Percentiles rank a stretch among this genome's conserved stretches.
Conservation (phyloP, 768 basidiomycete species). For the Trametes sanguinea region DNA sequence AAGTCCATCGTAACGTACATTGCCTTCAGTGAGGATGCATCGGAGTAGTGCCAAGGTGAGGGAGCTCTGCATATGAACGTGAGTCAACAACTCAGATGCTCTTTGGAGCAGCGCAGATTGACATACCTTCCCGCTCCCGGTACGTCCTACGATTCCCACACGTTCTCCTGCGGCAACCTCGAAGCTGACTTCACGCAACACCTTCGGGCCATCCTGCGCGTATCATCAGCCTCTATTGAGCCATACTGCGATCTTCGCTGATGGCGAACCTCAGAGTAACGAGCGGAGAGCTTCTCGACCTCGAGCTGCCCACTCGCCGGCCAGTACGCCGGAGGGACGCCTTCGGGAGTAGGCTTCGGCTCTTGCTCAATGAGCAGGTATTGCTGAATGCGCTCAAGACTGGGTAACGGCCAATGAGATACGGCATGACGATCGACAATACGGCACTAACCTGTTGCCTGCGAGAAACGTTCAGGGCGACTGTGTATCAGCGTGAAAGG, state of each 20-base stretch:
- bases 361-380: constrained; percentile 53
- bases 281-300: constrained; percentile 47
- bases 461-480: constrained; percentile 42
- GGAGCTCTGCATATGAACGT: constrained; percentile 43
- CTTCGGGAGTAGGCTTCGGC: constrained; percentile 35
- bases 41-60: constrained; percentile 51
- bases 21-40: constrained; percentile 50
- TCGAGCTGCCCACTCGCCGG: constrained; percentile 47
- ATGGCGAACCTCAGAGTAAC: constrained; percentile 31
- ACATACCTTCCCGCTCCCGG: constrained; percentile 5
- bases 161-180: constrained; percentile 55
- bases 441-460: constrained; percentile 36
- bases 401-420: constrained; percentile 1
- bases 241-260: too few species aligned
- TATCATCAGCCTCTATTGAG: neutral
- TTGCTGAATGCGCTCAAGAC: constrained; percentile 45
- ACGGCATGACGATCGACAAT: neutral
- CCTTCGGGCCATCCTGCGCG: constrained; percentile 46
- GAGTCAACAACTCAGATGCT: neutral
- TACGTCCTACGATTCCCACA: constrained; percentile 42
- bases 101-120: too few species aligned
- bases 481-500: neutral
- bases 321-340: constrained; percentile 55
- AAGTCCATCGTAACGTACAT: constrained; percentile 48
- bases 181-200: constrained; percentile 57